Evolutionary conservation across 345 rosid species (phyloP), one percentile per base, ranked within the genome.

Genomic region (Rhodamnia rubescens): DNA sequence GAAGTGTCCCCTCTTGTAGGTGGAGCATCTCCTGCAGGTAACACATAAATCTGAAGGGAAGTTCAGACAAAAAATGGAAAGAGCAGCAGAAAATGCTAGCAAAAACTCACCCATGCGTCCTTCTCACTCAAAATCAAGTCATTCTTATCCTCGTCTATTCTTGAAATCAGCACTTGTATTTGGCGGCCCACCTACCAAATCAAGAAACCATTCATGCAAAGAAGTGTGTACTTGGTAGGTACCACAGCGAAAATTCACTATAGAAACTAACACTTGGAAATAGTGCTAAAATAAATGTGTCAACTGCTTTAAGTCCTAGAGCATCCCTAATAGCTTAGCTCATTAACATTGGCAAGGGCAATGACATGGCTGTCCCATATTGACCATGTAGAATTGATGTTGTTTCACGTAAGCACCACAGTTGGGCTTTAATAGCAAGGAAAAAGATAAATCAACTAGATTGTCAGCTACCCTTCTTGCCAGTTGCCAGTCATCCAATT

Each of bases 1-100:
- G 91, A 86, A 97, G 96, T 82, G 98, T 92, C 86, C 99, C 99
- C 88, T 94, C 99, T 88, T 83, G 89, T 84, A 95, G 98, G 83
- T 95, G 87, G 87, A 90, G 32, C 92, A 87, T 93, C 92, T 94
- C 98, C 98, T 97, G 91, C 69, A 88, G 90, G 54, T 24, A 53
- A 83, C 61, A 84, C 78, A 69, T 18, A 69, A 8, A 69, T 69
- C 11, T 69, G 78, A 69, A 69, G 78, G 24, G 18, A 69, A 32
- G 78, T 69, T 32, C 47, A 32, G 47, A 32, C 21, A 44, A 2
- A 47, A 49, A 47, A 85, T 40, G 47, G 83, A 83, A 36, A 64
- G 44, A n/a, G 40, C 22, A 14, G 53, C 24, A 55, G 83, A 59
- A 74, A 81, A 10, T 53, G 54, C 74, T 44, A 64, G 83, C 50